phyloP scores from a whole-genome alignment of 2,329 filamentous ascomycete species.

The Nemania sp. region DNA sequence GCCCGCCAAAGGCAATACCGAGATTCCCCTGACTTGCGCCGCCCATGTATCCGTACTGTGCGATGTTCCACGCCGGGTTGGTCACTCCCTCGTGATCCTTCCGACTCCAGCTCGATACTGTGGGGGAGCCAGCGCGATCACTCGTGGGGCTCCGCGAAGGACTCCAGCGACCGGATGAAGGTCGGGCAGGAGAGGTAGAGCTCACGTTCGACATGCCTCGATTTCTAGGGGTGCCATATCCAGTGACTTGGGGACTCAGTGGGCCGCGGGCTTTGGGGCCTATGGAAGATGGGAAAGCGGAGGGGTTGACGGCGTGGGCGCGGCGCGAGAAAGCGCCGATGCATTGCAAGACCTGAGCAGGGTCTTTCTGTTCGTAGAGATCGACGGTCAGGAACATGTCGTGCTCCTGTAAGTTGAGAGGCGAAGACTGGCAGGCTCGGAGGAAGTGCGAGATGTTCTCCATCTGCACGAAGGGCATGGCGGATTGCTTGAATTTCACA shows the following conservation, averaged over 20 bases:
- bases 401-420: conserved; percentile 86
- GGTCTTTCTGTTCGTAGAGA: conserved; percentile 92
- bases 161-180: conserved; percentile 60
- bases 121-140: conserved; percentile 56
- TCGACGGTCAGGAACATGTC: conserved; percentile 98
- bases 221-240: conserved; percentile 52
- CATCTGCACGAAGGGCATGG: conserved; percentile 99
- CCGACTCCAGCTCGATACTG: conserved; percentile 87
- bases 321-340: conserved; percentile 88
- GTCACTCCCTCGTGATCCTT: conserved; percentile 79
- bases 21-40: conserved; percentile 95
- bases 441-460: conserved; percentile 98
- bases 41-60: conserved; percentile 98
- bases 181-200: conserved; percentile 59
- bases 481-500: conserved; percentile 86
- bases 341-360: conserved; percentile 92
- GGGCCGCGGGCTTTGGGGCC: conserved; percentile 68
- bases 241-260: conserved; percentile 69
- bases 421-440: conserved; percentile 79
- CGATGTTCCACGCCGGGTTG: conserved; percentile 94
- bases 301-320: conserved; percentile 74
- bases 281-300: conserved; percentile 73
- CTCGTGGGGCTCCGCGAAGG: conserved; percentile 63
- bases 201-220: conserved; percentile 60
- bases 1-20: conserved; percentile 87